Conservation (phyloP, 306 rosid species). For the Rosa multiflora region DNA sequence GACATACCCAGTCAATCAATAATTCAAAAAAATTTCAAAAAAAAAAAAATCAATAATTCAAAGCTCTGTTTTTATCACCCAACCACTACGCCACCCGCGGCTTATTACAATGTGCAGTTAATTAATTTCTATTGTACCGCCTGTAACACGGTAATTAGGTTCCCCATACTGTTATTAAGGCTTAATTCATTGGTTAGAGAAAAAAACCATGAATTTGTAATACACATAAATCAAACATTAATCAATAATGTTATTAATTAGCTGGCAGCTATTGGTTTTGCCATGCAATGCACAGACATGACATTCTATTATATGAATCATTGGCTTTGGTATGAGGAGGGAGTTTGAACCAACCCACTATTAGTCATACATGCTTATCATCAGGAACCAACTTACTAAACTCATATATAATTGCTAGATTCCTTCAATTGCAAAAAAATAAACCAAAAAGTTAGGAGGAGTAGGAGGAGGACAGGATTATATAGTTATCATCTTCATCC, state of each 20-base stretch:
- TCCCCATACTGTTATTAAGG: background rate
- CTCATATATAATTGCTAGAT: background rate
- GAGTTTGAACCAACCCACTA: background rate
- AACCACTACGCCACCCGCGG: background rate
- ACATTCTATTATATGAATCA: background rate
- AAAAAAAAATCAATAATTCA: too few species aligned
- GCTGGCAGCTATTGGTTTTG: constrained; percentile 1
- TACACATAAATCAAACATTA: too few species aligned
- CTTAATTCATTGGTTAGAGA: too few species aligned
- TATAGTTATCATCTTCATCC: background rate
- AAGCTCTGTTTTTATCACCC: background rate
- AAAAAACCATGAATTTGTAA: too few species aligned
- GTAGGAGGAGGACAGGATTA: background rate
- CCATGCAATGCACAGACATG: constrained; percentile 14
- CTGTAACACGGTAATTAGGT: too few species aligned
- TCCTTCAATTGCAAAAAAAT: background rate
- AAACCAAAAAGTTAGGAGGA: background rate
- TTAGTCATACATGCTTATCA: background rate
- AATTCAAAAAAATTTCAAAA: background rate
- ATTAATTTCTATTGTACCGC: background rate
- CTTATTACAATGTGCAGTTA: background rate
- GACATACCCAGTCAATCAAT: background rate
- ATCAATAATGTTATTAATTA: background rate
- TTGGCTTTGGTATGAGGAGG: background rate
- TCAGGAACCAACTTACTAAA: background rate